Evolutionary conservation across 306 rosid genomes (phyloP).

Genomic region (Cercis canadensis): DNA sequence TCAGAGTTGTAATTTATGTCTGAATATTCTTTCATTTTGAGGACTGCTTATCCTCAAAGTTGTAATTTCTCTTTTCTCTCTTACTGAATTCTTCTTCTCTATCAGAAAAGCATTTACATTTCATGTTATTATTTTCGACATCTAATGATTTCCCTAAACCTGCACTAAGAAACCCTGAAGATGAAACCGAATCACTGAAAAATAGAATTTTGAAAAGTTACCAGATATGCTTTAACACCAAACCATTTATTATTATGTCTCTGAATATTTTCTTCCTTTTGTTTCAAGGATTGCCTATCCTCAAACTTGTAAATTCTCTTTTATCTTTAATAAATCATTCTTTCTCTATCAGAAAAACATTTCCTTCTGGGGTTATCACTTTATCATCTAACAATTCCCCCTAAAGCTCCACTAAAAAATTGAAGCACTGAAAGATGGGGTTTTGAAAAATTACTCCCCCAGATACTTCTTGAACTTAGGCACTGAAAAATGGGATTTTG

Average conservation of each 20-base stretch:
- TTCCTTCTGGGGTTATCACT: too few species aligned
- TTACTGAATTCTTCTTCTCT: neutral
- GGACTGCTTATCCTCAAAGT: neutral
- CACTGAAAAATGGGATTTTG: slow-evolving; percentile 8
- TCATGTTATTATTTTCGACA: slow-evolving; percentile 6
- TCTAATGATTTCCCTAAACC: slow-evolving; percentile 1
- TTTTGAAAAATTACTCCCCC: too few species aligned
- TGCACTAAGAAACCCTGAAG: neutral
- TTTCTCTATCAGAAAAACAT: too few species aligned
- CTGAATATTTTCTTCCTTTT: too few species aligned
- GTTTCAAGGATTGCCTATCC: too few species aligned
- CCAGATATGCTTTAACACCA: too few species aligned
- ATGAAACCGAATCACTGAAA: slow-evolving; percentile 4
- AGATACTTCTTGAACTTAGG: neutral
- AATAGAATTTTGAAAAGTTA: neutral
- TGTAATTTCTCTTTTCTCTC: neutral
- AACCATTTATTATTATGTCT: too few species aligned
- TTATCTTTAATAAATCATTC: too few species aligned
- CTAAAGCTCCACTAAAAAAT: too few species aligned
- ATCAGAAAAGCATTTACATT: neutral
- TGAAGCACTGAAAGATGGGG: too few species aligned
- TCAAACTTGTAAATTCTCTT: too few species aligned
- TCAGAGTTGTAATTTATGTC: neutral
- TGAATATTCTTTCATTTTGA: neutral
- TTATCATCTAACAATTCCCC: too few species aligned